Conservation (phyloP, 768 basidiomycete species). For the Leccinum longicurvipes region DNA sequence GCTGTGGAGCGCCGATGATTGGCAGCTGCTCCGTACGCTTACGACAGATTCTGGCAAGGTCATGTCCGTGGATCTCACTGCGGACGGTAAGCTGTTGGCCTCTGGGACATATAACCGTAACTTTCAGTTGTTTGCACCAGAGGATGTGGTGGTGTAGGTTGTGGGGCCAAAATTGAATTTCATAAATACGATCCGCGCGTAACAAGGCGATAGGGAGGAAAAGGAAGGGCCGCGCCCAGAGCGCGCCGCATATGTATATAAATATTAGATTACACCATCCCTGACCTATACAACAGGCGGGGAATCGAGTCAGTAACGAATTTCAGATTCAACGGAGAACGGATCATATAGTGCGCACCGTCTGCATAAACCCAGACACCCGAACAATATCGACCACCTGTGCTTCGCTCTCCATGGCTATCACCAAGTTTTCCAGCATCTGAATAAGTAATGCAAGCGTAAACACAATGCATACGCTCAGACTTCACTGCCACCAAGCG, state of each 20-base stretch:
- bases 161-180: constrained; percentile 17
- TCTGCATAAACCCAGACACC: constrained; percentile 90
- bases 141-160: constrained; percentile 44
- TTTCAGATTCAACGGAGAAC: constrained; percentile 19
- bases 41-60: constrained; percentile 97
- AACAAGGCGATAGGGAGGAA: constrained; percentile 29
- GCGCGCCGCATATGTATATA: constrained; percentile 15
- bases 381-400: constrained; percentile 79
- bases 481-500: constrained; percentile 12
- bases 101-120: constrained; percentile 92
- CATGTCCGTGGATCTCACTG: constrained; percentile 93
- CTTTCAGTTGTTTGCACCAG: constrained; percentile 89
- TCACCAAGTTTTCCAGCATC: constrained; percentile 82
- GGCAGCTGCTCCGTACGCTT: constrained; percentile 86
- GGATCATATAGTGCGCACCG: constrained; percentile 43
- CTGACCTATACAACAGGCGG: constrained; percentile 31
- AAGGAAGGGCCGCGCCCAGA: constrained; percentile 9
- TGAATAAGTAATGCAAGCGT: constrained; percentile 32
- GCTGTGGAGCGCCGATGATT: constrained; percentile 97
- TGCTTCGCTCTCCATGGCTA: constrained; percentile 86
- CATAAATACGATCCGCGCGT: constrained; percentile 25
- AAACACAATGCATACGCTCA: constrained; percentile 22
- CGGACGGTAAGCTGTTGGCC: constrained; percentile 79
- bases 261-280: constrained; percentile 39
- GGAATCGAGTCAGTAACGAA: constrained; percentile 21